These are phyloP conservation scores for Scutellaria baicalensis DNA, from an alignment of 257 asterid genomes.

Conservation along the genomic window DNA sequence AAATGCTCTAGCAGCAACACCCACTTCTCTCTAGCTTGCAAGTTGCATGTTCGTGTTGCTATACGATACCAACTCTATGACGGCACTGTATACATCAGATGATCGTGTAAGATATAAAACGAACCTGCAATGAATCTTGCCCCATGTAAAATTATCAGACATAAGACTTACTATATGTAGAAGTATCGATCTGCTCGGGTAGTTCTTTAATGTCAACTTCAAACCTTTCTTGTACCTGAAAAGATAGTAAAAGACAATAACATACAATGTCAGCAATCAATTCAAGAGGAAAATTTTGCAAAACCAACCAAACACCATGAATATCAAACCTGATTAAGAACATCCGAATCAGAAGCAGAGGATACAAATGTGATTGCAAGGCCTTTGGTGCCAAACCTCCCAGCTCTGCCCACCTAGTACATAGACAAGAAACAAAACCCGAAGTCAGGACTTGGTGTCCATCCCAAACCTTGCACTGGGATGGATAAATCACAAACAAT, in stretches of 20 bases:
- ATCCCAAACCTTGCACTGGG: neutral
- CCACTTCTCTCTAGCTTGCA: neutral
- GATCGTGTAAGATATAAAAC: neutral
- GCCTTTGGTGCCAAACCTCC: slow-evolving; percentile 91
- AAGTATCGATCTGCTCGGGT: slow-evolving; percentile 94
- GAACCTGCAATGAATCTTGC: neutral
- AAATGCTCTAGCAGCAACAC: neutral
- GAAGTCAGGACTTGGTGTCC: neutral
- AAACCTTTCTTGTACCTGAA: slow-evolving; percentile 90
- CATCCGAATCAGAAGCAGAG: slow-evolving; percentile 90
- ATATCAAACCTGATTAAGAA: slow-evolving; percentile 67
- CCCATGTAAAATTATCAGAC: neutral
- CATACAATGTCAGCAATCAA: neutral
- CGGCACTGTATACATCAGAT: slow-evolving; percentile 32
- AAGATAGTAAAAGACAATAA: neutral
- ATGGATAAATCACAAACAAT: neutral
- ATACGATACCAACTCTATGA: slow-evolving; percentile 14
- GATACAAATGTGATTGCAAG: slow-evolving; percentile 93
- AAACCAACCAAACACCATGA: neutral
- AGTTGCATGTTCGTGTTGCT: neutral
- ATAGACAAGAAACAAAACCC: neutral
- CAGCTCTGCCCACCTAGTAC: slow-evolving; percentile 90
- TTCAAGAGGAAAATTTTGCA: neutral
- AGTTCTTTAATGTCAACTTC: slow-evolving; percentile 92
- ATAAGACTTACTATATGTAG: slow-evolving; percentile 69